Conservation (phyloP, 1,139 yeast species). For the Hansenula sp. region DNA sequence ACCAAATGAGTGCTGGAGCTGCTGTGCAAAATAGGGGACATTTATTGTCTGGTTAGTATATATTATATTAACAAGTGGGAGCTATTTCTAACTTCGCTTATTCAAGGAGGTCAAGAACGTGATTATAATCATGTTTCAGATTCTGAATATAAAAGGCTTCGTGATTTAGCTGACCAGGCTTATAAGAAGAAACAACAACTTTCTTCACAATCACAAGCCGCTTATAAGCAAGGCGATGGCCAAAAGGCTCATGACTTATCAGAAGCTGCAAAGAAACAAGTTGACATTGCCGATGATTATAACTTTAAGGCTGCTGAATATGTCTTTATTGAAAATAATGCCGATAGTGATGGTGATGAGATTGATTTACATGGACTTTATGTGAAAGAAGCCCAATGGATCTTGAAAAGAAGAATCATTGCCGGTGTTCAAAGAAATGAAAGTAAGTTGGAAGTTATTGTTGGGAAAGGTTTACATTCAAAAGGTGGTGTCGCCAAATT, state of each 20-base stretch:
- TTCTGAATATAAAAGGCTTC: conserved; percentile 55
- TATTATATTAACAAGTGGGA: not conserved
- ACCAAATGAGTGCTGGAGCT: conserved; percentile 6
- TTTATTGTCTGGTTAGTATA: conserved; percentile 1
- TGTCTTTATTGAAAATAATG: conserved; percentile 84
- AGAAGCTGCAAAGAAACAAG: conserved; percentile 59
- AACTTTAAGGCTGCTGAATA: conserved; percentile 86
- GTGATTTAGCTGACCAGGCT: conserved; percentile 68
- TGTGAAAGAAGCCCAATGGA: conserved; percentile 83
- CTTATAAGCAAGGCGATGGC: conserved; percentile 72
- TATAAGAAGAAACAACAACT: conserved; percentile 52
- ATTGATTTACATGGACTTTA: conserved; percentile 91
- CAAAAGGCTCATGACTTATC: conserved; percentile 70
- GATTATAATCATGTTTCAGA: conserved; percentile 78
- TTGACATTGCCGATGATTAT: conserved; percentile 58
- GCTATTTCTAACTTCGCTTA: not conserved
- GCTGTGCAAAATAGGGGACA: conserved; percentile 2
- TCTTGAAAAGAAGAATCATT: conserved; percentile 69
- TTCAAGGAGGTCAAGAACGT: conserved; percentile 27
- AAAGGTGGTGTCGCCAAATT: conserved; percentile 78
- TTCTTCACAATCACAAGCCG: conserved; percentile 68
- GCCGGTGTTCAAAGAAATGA: conserved; percentile 63
- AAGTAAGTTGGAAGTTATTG: conserved; percentile 61
- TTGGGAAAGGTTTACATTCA: conserved; percentile 93
- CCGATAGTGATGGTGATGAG: conserved; percentile 79